Evolutionary conservation across 2,329 filamentous ascomycete genomes (phyloP), one percentile per base, ranked within the genome.

Genomic region (Chrysoporthe puriensis): DNA sequence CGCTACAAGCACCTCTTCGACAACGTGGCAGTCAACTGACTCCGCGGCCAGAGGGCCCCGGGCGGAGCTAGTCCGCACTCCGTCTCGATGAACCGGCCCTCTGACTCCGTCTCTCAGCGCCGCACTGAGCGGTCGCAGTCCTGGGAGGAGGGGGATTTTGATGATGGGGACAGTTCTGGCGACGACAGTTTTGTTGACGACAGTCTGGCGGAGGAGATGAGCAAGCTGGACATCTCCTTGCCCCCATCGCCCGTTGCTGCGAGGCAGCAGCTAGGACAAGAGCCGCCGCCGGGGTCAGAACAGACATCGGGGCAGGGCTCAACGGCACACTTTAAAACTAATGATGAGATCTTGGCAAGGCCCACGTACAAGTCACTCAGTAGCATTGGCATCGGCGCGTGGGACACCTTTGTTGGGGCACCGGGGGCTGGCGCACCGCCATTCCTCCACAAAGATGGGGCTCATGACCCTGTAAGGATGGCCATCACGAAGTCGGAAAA

Each of bases 1-100:
- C 86, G 89, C 62, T 88, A 93, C 76, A 92, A 91, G 75, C 83
- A 88, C 70, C 90, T 98, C 63, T 97, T 97, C 77, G 73, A 81
- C 46, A 94, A 92, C 75, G 86, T 71, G 75, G 71, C 70, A 70
- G 70, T 46, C 65, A 65, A 70, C 61, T 70, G 69, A 70, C 62
- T 58, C 40, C 32, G 34, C 11, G 54, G 40, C 36, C 62, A 9
- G 21, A 61, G 43, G 21, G 59, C 43, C 43, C 48, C 42, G n/a
- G 48, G 57, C 54, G 64, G 66, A 46, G 64, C 42, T 63, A 64
- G 60, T n/a, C 63, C 48, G 26, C 40, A 57, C n/a, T 36, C 52
- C n/a, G 43, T 62, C 44, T 64, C 66, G 60, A 32, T 64, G 11
- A 18, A 56, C 40, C 63, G 60, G 66, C 69, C 69, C 18, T 66